phyloP scores from a whole-genome alignment of 768 basidiomycete species.

The Lactifluus volemus region DNA sequence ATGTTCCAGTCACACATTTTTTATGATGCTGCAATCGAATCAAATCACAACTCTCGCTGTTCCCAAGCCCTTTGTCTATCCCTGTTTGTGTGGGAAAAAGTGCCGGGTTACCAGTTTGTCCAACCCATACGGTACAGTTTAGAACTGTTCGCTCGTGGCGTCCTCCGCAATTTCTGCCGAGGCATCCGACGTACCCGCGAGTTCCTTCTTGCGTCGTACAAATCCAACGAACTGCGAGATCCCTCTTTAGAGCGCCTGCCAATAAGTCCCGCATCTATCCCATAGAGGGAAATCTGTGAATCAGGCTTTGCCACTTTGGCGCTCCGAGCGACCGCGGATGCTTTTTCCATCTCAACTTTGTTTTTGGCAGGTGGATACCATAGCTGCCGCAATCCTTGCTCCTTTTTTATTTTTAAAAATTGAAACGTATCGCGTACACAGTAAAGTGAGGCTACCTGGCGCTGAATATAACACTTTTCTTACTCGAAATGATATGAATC shows the following conservation, averaged over 20 bases:
- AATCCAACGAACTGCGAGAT: background rate
- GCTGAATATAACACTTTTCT: background rate
- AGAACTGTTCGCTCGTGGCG: background rate
- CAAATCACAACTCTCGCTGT: background rate
- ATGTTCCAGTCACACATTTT: background rate
- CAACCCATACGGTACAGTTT: background rate
- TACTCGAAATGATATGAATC: background rate
- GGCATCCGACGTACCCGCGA: background rate
- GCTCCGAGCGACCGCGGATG: background rate
- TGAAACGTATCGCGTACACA: background rate
- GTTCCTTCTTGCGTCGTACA: background rate
- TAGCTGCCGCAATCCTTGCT: background rate
- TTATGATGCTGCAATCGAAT: background rate
- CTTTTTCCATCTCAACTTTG: background rate
- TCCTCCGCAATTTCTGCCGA: too few relatives aligned
- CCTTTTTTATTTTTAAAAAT: background rate
- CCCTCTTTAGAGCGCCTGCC: background rate
- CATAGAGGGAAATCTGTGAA: too few relatives aligned
- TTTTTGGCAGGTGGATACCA: background rate
- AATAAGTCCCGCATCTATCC: too few relatives aligned
- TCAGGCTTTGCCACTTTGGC: too few relatives aligned
- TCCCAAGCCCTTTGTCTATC: background rate
- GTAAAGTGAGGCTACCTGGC: background rate
- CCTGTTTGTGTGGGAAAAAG: background rate
- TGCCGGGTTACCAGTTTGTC: background rate